A percentile compares a stretch with the other conserved stretches of the same genome.
phyloP scores from a whole-genome alignment of 148 eudicot genomes.

The Amaranthus hypochondriacus region DNA sequence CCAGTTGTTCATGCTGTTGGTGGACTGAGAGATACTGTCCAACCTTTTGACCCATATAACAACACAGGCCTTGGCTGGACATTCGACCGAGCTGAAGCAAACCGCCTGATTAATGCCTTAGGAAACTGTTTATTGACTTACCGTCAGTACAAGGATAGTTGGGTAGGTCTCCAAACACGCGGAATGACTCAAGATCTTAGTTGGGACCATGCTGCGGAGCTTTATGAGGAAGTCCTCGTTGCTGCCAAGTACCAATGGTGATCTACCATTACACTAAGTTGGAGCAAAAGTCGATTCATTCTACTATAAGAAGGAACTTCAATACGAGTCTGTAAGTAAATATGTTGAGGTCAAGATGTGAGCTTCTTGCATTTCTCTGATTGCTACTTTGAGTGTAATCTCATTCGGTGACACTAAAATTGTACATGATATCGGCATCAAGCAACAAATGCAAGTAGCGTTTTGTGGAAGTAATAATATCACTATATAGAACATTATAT shows the following conservation, averaged over 20 bases:
- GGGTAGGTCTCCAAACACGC: constrained; percentile 77
- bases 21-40: constrained; percentile 89
- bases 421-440: not conserved
- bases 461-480: not conserved
- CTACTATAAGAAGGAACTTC: constrained; percentile 13
- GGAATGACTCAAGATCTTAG: constrained; percentile 83
- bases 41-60: constrained; percentile 67
- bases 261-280: not conserved
- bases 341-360: no score
- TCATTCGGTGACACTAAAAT: not conserved
- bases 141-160: constrained; percentile 60
- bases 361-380: not conserved
- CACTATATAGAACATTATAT: no score
- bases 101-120: constrained; percentile 55
- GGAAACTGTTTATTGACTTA: constrained; percentile 76
- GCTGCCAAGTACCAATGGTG: constrained; percentile 94
- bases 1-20: constrained; percentile 98
- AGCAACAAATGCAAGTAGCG: not conserved
- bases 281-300: not conserved
- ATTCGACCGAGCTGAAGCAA: constrained; percentile 61
- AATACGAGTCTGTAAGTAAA: not conserved
- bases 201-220: constrained; percentile 79
- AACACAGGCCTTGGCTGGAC: constrained; percentile 92
- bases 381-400: not conserved
- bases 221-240: constrained; percentile 76